Base-by-base conservation (phyloP, 345 rosid species). In the Hibiscus tridactylites region DNA sequence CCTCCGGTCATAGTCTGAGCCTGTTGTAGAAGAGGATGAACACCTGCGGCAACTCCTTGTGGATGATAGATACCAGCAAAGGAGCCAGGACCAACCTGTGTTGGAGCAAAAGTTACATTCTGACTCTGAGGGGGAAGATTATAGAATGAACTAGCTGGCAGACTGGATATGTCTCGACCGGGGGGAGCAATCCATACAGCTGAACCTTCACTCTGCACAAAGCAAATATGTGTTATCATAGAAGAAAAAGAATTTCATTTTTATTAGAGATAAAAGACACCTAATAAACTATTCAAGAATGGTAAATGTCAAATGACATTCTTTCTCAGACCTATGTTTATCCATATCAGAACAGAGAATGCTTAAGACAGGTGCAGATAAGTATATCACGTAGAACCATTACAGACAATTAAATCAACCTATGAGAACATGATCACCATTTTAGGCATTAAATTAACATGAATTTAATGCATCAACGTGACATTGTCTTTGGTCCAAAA, bases 61-160 rank as follows among this genome's bases (percentile, higher is more conserved):
- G 96, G 92, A 77, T 91, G 94, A 81, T 87, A 91, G 64, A 91
- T 82, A 65, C 87, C 79, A 15, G 89, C 81, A 77, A 81, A 89
- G 70, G 88, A 61, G 73, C 90, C 90, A 52, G 86, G 91, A 73
- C 88, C 89, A 74, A 88, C 80, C 80, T 90, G 96, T 54, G 90
- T 76, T 47, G 92, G 97, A 17, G 91, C 76, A 73, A 86, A 89
- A 68, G 93, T 83, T 72, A 87, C 86, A 65, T 91, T 96, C 85
- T 91, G 97, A 68, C 94, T 93, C 59, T 86, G 97, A 79, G 89
- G 91, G 59, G 90, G 90, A 79, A 93, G 81, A 77, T 85, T 89
- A 76, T 91, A 91, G 81, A 88, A 91, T 39, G 98, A 85, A 81
- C 83, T 91, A 46, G 90, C 81, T 9, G 92, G 87, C 84, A 87